A percentile compares a stretch with the other conserved stretches of the same genome.
Evolutionary conservation across 164 flowering plant species (phyloP).

Genomic region (Vitis riparia): DNA sequence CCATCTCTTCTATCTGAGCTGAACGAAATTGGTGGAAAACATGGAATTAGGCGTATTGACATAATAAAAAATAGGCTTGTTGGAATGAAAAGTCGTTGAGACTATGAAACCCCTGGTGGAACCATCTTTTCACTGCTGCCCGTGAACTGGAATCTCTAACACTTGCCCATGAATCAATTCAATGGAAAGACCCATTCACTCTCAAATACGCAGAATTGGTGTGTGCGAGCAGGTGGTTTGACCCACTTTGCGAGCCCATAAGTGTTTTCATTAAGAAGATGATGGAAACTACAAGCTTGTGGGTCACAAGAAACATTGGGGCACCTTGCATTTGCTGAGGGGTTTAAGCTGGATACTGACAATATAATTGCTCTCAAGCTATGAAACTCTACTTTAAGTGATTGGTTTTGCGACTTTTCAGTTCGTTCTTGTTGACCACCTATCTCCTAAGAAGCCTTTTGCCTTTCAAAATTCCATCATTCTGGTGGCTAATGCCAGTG

Average conservation of each 20-base stretch:
- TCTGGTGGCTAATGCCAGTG: no score
- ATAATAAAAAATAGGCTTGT: conserved; percentile 93
- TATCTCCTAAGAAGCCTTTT: no score
- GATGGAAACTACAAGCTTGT: conserved; percentile 57
- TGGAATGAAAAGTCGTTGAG: conserved; percentile 98
- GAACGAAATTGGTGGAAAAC: conserved; percentile 82
- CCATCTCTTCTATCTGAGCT: conserved; percentile 73
- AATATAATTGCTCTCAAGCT: no score
- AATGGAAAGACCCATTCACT: conserved; percentile 72
- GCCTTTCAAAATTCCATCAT: no score
- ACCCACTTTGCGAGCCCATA: conserved; percentile 82
- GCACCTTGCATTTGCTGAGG: no score
- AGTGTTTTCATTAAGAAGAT: conserved; percentile 90
- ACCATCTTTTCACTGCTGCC: conserved; percentile 78
- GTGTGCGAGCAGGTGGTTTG: conserved; percentile 96
- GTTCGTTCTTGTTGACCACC: no score
- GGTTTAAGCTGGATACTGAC: no score
- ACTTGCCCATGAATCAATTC: conserved; percentile 83
- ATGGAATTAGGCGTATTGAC: conserved; percentile 88
- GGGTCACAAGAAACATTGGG: no score
- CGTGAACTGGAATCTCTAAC: conserved; percentile 89
- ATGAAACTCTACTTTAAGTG: no score
- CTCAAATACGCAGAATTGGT: conserved; percentile 94
- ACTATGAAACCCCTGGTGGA: conserved; percentile 97
- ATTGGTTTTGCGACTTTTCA: no score